Evolutionary conservation across 352 stramenopile species (phyloP).

Genomic region (Phytophthora constricta): DNA sequence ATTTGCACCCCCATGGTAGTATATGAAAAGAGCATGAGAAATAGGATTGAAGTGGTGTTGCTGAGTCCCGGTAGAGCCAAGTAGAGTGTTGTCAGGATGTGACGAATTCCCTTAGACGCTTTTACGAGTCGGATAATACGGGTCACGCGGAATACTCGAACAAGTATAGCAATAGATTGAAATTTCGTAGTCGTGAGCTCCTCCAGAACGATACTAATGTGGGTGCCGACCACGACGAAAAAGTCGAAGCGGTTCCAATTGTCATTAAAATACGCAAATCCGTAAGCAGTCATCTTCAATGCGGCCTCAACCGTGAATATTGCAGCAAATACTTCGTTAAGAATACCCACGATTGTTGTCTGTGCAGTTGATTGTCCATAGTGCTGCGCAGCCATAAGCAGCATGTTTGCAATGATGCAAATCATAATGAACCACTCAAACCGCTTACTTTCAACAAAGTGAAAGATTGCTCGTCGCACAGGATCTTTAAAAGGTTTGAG

Average conservation of each 20-base stretch:
- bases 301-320: slow-evolving; percentile 90
- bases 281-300: slow-evolving; percentile 88
- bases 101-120: slow-evolving; percentile 82
- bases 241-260: slow-evolving; percentile 92
- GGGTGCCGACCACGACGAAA: slow-evolving; percentile 67
- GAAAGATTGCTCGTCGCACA: slow-evolving; percentile 64
- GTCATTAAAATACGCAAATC: slow-evolving; percentile 79
- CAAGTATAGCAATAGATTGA: slow-evolving; percentile 77
- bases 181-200: slow-evolving; percentile 50
- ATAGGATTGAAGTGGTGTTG: slow-evolving; percentile 91
- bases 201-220: slow-evolving; percentile 63
- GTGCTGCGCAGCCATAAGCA: slow-evolving; percentile 83
- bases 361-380: slow-evolving; percentile 78
- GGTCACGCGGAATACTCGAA: slow-evolving; percentile 92
- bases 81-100: slow-evolving; percentile 93
- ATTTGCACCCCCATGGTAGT: slow-evolving; percentile 92
- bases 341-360: slow-evolving; percentile 43
- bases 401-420: slow-evolving; percentile 86
- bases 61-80: slow-evolving; percentile 84
- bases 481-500: slow-evolving; percentile 55
- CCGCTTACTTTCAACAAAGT: slow-evolving; percentile 55
- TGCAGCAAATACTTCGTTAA: slow-evolving; percentile 88
- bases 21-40: slow-evolving; percentile 94
- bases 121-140: slow-evolving; percentile 83
- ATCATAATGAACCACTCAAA: slow-evolving; percentile 90